These are phyloP conservation scores for Brassica balearica DNA, from an alignment of 441 rosid genomes.

Conservation along the genomic window DNA sequence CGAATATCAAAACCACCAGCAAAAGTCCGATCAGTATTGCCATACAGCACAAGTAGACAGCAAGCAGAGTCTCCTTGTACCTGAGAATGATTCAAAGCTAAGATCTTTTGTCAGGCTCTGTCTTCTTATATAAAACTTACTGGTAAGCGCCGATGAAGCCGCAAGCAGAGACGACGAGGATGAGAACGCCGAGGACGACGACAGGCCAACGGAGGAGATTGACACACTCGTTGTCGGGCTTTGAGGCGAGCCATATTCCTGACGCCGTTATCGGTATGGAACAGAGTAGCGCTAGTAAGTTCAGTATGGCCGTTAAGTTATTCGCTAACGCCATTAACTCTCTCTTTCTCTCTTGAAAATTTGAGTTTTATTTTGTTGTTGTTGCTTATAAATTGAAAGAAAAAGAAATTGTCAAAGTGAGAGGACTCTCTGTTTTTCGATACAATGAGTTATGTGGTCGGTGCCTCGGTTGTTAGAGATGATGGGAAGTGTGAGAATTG, in stretches of 20 bases:
- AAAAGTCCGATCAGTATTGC: slow-evolving; percentile 65
- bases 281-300: slow-evolving; percentile 83
- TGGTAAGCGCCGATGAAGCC: slow-evolving; percentile 74
- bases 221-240: slow-evolving; percentile 73
- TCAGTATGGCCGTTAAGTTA: slow-evolving; percentile 86
- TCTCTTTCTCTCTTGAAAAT: not conserved
- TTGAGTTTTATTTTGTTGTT: not conserved
- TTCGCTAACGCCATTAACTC: slow-evolving; percentile 73
- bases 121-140: slow-evolving; percentile 20
- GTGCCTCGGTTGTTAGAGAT: slow-evolving; percentile 35
- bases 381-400: not conserved
- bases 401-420: slow-evolving; percentile 28
- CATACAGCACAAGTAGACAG: slow-evolving; percentile 68
- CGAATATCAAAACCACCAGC: slow-evolving; percentile 58
- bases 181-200: slow-evolving; percentile 61
- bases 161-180: slow-evolving; percentile 66
- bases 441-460: slow-evolving; percentile 25
- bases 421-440: slow-evolving; percentile 31
- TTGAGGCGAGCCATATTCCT: slow-evolving; percentile 88
- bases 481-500: slow-evolving; percentile 35
- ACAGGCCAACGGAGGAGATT: slow-evolving; percentile 75
- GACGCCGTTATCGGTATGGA: slow-evolving; percentile 87
- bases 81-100: slow-evolving; percentile 14
- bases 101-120: slow-evolving; percentile 1
- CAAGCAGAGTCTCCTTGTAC: slow-evolving; percentile 65